phyloP scores from a whole-genome alignment of 176 grass and related monocot genomes.

The Lolium multiflorum region DNA sequence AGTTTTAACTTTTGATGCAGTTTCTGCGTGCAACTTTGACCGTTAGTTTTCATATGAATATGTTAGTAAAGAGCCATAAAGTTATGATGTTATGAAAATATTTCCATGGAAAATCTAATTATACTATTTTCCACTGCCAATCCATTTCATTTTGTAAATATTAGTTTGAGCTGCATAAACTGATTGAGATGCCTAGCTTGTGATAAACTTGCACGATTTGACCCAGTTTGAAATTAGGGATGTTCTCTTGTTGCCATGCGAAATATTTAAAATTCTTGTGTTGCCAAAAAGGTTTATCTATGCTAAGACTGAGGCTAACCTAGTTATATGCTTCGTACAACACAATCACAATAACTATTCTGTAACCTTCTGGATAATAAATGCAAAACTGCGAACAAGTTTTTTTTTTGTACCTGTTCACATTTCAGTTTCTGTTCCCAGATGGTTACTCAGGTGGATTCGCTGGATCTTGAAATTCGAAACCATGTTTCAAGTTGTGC shows the following conservation, averaged over 20 bases:
- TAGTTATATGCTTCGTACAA: background rate
- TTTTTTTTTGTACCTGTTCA: background rate
- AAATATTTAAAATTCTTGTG: background rate
- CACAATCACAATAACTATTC: background rate
- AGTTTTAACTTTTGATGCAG: background rate
- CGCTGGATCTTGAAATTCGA: slow-evolving; percentile 53
- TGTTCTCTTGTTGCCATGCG: background rate
- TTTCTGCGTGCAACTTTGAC: background rate
- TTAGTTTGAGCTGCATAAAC: background rate
- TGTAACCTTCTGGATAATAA: background rate
- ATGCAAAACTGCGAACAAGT: background rate
- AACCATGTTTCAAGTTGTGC: slow-evolving; percentile 55
- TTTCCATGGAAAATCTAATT: background rate
- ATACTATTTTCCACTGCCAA: background rate
- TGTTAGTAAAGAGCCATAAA: background rate
- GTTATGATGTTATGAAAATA: background rate
- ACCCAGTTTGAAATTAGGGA: too few species aligned
- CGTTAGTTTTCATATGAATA: slow-evolving; percentile 5
- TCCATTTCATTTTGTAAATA: background rate
- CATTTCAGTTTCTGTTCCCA: slow-evolving; percentile 34
- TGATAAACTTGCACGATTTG: too few species aligned
- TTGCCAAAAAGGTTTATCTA: background rate
- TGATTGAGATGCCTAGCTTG: too few species aligned
- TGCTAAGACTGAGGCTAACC: background rate
- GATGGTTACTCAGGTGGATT: slow-evolving; percentile 48